phyloP scores from a whole-genome alignment of 495 filamentous ascomycete genomes.

The Ramalina intermedia region DNA sequence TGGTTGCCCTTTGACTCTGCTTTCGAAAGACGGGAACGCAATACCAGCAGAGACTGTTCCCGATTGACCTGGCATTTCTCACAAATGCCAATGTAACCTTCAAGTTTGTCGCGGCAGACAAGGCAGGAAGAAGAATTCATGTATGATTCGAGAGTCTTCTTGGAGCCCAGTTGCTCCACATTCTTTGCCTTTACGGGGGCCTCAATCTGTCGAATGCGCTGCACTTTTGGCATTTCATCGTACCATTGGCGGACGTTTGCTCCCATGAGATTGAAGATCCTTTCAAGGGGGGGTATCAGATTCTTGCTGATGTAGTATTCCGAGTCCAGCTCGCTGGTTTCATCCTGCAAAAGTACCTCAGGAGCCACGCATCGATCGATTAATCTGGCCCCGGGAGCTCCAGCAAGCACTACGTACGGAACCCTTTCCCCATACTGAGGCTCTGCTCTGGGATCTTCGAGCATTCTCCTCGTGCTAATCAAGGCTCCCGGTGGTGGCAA shows the following conservation, averaged over 20 bases:
- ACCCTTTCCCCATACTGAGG: slow-evolving; percentile 93
- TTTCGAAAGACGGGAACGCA: slow-evolving; percentile 43
- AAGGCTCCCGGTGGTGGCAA: slow-evolving; percentile 74
- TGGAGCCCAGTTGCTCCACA: slow-evolving; percentile 18
- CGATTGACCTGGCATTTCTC: slow-evolving; percentile 39
- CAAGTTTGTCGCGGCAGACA: slow-evolving; percentile 56
- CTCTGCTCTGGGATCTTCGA: slow-evolving; percentile 69
- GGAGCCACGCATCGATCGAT: slow-evolving; percentile 85
- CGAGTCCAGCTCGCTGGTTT: slow-evolving; percentile 71
- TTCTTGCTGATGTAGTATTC: slow-evolving; percentile 98
- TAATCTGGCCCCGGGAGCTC: slow-evolving; percentile 70
- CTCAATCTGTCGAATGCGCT: slow-evolving; percentile 50
- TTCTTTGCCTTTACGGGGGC: slow-evolving; percentile 15
- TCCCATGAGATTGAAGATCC: slow-evolving; percentile 94
- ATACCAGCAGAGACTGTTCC: slow-evolving; percentile 41
- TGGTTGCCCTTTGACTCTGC: slow-evolving; percentile 51
- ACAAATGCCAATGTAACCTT: slow-evolving; percentile 47
- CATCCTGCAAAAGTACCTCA: slow-evolving; percentile 61
- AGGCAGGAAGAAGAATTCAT: slow-evolving; percentile 67
- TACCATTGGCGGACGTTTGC: slow-evolving; percentile 88
- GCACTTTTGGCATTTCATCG: slow-evolving; percentile 89
- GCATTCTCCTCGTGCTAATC: slow-evolving; percentile 73
- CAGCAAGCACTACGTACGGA: slow-evolving; percentile 83
- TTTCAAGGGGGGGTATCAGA: slow-evolving; percentile 82
- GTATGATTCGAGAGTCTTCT: slow-evolving; percentile 74